Evolutionary conservation across 208 protist species (phyloP), one percentile per base, ranked within the genome.

Genomic region (Leishmania braziliensis): DNA sequence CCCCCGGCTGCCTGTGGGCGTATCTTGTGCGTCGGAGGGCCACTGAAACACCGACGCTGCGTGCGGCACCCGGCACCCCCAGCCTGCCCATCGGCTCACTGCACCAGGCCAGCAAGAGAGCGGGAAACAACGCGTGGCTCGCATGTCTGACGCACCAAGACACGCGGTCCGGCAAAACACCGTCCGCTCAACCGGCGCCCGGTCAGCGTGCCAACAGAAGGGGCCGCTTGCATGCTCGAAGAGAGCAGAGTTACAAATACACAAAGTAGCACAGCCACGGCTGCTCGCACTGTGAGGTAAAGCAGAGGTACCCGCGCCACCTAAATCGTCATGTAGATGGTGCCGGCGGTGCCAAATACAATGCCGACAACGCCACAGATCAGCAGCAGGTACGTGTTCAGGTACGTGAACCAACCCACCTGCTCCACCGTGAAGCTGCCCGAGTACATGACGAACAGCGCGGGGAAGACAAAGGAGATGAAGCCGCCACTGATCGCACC

Each of bases 401-500:
- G 74, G 78, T 89, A 91, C 39, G 84, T 88, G 56, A 92, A 89
- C 80, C 78, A 88, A 46, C 85, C 83, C 54, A 86, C 84, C 46
- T 86, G 84, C 36, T 16, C 53, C 63, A 87, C 46, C n/a, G 79
- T 86, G 84, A 89, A 94, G 77, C 77, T 75, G 68, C 88, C 88
- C 20, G 89, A 81, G 79, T 94, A 92, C 87, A 92, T 92, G 62
- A 86, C 86, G 74, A 91, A 89, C 20, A 92, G 80, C 36, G 88
- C 84, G 5, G 88, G 88, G 66, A 90, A 92, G 71, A 94, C 84
- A 60, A 92, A 91, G 63, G 83, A 85, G 53, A 92, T 82, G 75
- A 92, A 88, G n/a, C 88, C 88, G 39, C 91, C 87, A 80, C 85
- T 90, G 73, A 94, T 82, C 53, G 91, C 50, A 26, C 91, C 91